A percentile compares a stretch with the other conserved stretches of the same genome.
phyloP scores from a whole-genome alignment of 1,139 yeast species.

The Lodderomyces pseudojiufengensis region DNA sequence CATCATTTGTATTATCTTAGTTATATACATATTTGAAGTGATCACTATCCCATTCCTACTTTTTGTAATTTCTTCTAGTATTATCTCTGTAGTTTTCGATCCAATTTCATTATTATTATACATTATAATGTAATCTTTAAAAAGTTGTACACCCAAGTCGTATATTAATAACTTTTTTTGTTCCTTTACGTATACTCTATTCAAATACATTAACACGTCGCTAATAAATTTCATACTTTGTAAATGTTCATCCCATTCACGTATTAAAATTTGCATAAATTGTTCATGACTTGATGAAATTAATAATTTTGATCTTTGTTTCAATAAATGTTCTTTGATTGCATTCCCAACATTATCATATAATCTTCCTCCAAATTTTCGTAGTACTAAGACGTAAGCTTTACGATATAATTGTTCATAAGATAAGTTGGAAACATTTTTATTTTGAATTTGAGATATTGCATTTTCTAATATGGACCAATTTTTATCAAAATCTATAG shows the following conservation, averaged over 20 bases:
- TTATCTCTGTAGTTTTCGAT: slow-evolving; percentile 39
- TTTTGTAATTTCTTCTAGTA: slow-evolving; percentile 55
- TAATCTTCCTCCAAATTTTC: slow-evolving; percentile 67
- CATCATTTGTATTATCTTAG: slow-evolving; percentile 66
- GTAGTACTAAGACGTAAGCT: slow-evolving; percentile 73
- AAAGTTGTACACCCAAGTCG: slow-evolving; percentile 69
- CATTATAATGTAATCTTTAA: slow-evolving; percentile 43
- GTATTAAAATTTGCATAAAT: slow-evolving; percentile 46
- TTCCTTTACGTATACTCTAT: slow-evolving; percentile 80
- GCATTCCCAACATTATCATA: slow-evolving; percentile 60
- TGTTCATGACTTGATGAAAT: slow-evolving; percentile 21
- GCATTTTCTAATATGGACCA: slow-evolving; percentile 77
- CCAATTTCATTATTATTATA: slow-evolving; percentile 51
- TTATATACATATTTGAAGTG: slow-evolving; percentile 54
- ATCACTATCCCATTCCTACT: slow-evolving; percentile 61
- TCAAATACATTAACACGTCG: slow-evolving; percentile 83
- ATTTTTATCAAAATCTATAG: slow-evolving; percentile 60
- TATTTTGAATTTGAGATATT: slow-evolving; percentile 67
- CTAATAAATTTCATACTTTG: slow-evolving; percentile 76
- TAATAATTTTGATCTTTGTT: slow-evolving; percentile 24
- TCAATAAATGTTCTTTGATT: slow-evolving; percentile 48
- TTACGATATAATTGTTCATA: slow-evolving; percentile 83
- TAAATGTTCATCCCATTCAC: slow-evolving; percentile 73
- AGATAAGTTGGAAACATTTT: slow-evolving; percentile 71
- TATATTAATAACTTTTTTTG: slow-evolving; percentile 63